Conservation (phyloP, 2,329 filamentous ascomycete species). For the Aspergillus puulaauensis region DNA sequence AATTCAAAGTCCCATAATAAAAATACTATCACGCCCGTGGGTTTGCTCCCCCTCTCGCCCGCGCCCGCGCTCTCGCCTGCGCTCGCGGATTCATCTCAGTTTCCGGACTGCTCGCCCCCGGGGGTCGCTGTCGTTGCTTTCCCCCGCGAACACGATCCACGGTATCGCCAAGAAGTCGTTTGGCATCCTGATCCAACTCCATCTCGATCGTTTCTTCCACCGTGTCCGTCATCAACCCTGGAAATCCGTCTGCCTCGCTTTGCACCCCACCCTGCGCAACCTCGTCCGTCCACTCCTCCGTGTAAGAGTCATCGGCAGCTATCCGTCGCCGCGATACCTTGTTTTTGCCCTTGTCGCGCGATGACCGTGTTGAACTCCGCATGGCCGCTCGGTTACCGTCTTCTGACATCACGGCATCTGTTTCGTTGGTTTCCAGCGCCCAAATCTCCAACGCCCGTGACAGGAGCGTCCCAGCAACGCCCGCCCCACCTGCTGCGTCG, state of each 20-base stretch:
- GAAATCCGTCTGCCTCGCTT: neutral
- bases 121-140: conserved; percentile 20
- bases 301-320: conserved; percentile 21
- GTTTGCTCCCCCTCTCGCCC: conserved; percentile 15
- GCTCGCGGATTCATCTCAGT: conserved; percentile 21
- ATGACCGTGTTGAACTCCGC: conserved; percentile 19
- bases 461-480: conserved; percentile 47
- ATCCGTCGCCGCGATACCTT: conserved; percentile 23
- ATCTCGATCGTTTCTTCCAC: conserved; percentile 39
- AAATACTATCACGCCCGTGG: conserved; percentile 4
- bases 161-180: conserved; percentile 41
- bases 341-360: conserved; percentile 32
- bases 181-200: conserved; percentile 45
- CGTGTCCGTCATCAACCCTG: conserved; percentile 14
- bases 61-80: conserved; percentile 3
- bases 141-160: conserved; percentile 33
- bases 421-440: conserved; percentile 40
- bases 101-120: conserved; percentile 8
- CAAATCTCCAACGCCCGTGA: conserved; percentile 48
- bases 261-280: conserved; percentile 29
- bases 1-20: neutral
- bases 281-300: conserved; percentile 40
- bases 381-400: conserved; percentile 15
- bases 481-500: conserved; percentile 48
- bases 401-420: conserved; percentile 21